Base-by-base conservation (phyloP, 441 rosid species). In the Croton laevigatus region DNA sequence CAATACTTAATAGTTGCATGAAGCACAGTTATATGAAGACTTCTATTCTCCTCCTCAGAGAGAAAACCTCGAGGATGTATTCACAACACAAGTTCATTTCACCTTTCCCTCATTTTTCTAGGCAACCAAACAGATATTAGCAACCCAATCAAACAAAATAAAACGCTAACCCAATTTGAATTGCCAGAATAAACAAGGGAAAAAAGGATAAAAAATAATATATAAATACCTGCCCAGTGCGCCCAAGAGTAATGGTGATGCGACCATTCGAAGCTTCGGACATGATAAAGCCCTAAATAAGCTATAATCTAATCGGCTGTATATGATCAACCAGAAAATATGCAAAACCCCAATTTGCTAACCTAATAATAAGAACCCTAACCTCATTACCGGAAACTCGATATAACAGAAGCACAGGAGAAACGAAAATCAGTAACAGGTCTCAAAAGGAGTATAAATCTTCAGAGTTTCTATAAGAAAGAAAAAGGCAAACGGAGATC, bases 221-320 rank as follows among this genome's bases (percentile, higher is more conserved):
- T 40, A 12, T 48, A 74, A 68, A 69, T 77, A 93, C 98, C 97
- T 90, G 95, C 65, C 93, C 91, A 44, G 85, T 74, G 54, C 88
- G 86, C 8, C 97, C 97, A 58, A 93, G 89, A 78, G 93, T 93
- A 23, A 93, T 87, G 61, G 97, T 91, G 71, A 93, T 86, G 49
- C 93, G 84, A 74, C 82, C 83, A 23, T 84, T 81, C n/a, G 96
- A 84, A 81, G 79, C 75, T 78, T 87, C 94, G 19, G 95, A 74
- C 98, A 93, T 93, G 71, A 32, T 59, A 48, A 73, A 81, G 80
- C 80, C 83, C 83, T 83, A 79, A 66, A 14, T 16, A 63, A 37
- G 16, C 22, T n/a, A 58, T 6, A 37, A 13, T 23, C 51, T 8
- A 51, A 37, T 10, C 4, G 23, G 16, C 22, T 16, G 5, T 51